Evolutionary conservation across 108 stramenopile genomes (phyloP).

Genomic region (Nitzschia sp.): DNA sequence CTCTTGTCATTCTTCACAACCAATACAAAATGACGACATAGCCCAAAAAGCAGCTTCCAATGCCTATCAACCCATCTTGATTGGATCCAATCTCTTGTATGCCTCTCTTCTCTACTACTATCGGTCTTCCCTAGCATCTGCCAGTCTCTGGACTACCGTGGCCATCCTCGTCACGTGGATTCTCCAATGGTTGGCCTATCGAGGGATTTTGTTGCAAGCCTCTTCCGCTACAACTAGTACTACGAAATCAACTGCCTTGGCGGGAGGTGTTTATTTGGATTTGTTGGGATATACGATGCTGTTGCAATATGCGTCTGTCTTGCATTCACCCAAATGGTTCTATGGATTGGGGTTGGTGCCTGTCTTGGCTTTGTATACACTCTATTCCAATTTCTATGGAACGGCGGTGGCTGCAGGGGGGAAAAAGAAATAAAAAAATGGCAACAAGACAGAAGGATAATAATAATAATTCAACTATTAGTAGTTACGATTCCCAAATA

Average conservation of each 20-base stretch:
- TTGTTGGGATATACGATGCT: slow-evolving; percentile 48
- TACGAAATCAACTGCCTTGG: slow-evolving; percentile 34
- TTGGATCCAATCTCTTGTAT: slow-evolving; percentile 43
- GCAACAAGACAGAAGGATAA: no score
- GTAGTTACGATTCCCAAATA: no score
- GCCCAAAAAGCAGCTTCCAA: not conserved
- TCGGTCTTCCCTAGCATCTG: no score
- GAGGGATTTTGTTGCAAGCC: slow-evolving; percentile 52
- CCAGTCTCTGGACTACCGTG: slow-evolving; percentile 24
- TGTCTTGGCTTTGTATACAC: slow-evolving; percentile 31
- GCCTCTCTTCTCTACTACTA: slow-evolving; percentile 14
- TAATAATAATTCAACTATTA: no score
- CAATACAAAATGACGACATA: no score
- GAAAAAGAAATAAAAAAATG: no score
- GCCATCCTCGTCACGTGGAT: slow-evolving; percentile 30
- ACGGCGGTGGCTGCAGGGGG: no score
- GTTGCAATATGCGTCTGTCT: slow-evolving; percentile 46
- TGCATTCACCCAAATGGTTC: slow-evolving; percentile 48
- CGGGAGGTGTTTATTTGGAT: slow-evolving; percentile 57
- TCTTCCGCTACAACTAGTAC: not conserved
- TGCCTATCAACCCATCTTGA: slow-evolving; percentile 51
- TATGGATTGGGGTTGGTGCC: slow-evolving; percentile 40
- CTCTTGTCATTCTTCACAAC: no score
- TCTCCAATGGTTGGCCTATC: slow-evolving; percentile 44
- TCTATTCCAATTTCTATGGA: slow-evolving; percentile 21